Conservation (phyloP, 106 monocot species). For the Phalaenopsis aphrodite region DNA sequence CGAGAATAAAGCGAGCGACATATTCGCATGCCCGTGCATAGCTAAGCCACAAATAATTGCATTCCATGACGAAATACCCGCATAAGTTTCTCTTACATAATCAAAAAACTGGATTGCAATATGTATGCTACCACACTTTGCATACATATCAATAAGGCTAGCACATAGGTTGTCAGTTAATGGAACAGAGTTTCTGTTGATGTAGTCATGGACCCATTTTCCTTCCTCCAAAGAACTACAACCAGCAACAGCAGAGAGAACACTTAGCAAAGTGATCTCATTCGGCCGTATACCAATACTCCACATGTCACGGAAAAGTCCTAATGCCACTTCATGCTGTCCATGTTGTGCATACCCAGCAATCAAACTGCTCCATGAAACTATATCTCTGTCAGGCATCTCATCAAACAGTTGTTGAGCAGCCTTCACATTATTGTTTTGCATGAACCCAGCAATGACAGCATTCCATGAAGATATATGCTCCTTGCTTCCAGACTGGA, state of each 20-base stretch:
- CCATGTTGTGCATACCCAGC: constrained; percentile 42
- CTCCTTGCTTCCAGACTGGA: constrained; percentile 18
- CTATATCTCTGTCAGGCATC: constrained; percentile 54
- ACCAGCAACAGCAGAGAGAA: constrained; percentile 45
- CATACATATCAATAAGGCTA: constrained; percentile 64
- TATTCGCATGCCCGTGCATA: constrained; percentile 39
- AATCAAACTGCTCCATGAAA: constrained; percentile 74
- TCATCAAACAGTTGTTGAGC: constrained; percentile 42
- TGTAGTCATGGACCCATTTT: constrained; percentile 35
- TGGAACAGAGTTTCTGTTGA: constrained; percentile 26
- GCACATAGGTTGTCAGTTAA: constrained; percentile 46
- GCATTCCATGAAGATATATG: constrained; percentile 64
- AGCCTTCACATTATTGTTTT: constrained; percentile 22
- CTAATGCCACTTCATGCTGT: constrained; percentile 20
- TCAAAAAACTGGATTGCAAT: constrained; percentile 34
- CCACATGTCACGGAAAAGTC: constrained; percentile 46
- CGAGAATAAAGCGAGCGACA: constrained; percentile 25
- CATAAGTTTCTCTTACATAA: constrained; percentile 1
- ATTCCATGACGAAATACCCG: constrained; percentile 58
- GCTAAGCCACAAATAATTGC: constrained; percentile 58
- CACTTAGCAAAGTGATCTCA: constrained; percentile 52
- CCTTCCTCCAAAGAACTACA: constrained; percentile 46
- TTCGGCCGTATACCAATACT: constrained; percentile 25
- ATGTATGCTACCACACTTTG: constrained; percentile 45
- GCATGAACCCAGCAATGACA: constrained; percentile 37